Conservation (phyloP, 148 eudicot genomes). For the Nyssa sinensis region DNA sequence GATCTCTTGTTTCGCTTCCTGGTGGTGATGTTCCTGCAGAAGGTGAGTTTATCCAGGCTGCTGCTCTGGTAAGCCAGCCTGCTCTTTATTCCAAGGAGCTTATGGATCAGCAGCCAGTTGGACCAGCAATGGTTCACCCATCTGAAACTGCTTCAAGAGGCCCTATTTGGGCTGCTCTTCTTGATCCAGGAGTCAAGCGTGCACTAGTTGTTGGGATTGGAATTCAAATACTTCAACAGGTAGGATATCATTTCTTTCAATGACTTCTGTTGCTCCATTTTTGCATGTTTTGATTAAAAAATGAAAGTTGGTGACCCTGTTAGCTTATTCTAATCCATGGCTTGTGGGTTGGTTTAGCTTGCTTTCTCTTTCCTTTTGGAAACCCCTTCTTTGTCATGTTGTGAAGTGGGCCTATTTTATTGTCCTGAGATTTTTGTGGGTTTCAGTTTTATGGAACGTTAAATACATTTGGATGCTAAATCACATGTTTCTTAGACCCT, state of each 20-base stretch:
- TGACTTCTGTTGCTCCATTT: neutral
- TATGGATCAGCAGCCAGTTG: slow-evolving; percentile 47
- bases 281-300: neutral
- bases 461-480: neutral
- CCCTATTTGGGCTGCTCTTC: slow-evolving; percentile 60
- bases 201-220: slow-evolving; percentile 78
- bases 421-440: neutral
- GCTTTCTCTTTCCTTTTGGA: neutral
- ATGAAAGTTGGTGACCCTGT: neutral
- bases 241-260: slow-evolving; percentile 21
- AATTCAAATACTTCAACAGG: slow-evolving; percentile 89
- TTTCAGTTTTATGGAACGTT: neutral
- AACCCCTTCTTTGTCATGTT: neutral
- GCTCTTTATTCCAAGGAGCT: slow-evolving; percentile 50
- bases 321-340: neutral
- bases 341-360: neutral
- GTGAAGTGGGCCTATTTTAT: neutral
- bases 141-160: slow-evolving; percentile 39
- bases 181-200: slow-evolving; percentile 69
- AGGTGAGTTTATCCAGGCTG: slow-evolving; percentile 42
- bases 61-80: slow-evolving; percentile 56
- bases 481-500: neutral
- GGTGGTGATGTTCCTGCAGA: slow-evolving; percentile 41
- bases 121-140: slow-evolving; percentile 68
- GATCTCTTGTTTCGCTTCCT: slow-evolving; percentile 54